A percentile compares a stretch with the other conserved stretches of the same genome.
Evolutionary conservation across 805 yeast species (phyloP).

Genomic region (Pachysolen tannophilus): DNA sequence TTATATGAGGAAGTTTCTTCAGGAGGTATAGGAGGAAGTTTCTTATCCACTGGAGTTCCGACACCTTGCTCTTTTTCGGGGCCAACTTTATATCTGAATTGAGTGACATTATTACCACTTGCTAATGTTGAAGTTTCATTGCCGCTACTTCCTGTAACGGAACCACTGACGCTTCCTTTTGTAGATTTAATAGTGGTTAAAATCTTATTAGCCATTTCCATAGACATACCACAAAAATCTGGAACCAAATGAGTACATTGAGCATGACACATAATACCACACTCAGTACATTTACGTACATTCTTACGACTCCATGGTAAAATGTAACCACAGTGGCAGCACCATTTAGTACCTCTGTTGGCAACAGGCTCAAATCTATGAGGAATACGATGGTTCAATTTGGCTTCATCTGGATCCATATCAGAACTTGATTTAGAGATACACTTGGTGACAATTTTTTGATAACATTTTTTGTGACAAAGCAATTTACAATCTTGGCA

Average conservation of each 20-base stretch:
- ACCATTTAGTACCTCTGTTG: slow-evolving; percentile 97
- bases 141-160: too few species aligned
- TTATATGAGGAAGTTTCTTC: too few species aligned
- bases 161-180: slow-evolving; percentile 24
- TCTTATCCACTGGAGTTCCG: too few species aligned
- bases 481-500: slow-evolving; percentile 79
- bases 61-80: too few species aligned
- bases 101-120: too few species aligned
- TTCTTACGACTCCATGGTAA: slow-evolving; percentile 93
- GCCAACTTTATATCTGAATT: too few species aligned
- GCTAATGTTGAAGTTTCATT: too few species aligned
- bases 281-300: slow-evolving; percentile 85
- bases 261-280: slow-evolving; percentile 93
- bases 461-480: slow-evolving; percentile 76
- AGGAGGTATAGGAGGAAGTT: too few species aligned
- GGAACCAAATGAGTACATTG: slow-evolving; percentile 93
- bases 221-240: slow-evolving; percentile 97
- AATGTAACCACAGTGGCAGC: slow-evolving; percentile 97
- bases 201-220: slow-evolving; percentile 92
- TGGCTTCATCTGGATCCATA: slow-evolving; percentile 62
- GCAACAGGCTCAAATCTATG: slow-evolving; percentile 91
- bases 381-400: slow-evolving; percentile 92
- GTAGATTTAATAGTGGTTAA: slow-evolving; percentile 77
- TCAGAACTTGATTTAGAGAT: slow-evolving; percentile 70
- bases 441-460: slow-evolving; percentile 76